Evolutionary conservation across 2,329 filamentous ascomycete genomes (phyloP).

Genomic region (Ophiostoma australiae): DNA sequence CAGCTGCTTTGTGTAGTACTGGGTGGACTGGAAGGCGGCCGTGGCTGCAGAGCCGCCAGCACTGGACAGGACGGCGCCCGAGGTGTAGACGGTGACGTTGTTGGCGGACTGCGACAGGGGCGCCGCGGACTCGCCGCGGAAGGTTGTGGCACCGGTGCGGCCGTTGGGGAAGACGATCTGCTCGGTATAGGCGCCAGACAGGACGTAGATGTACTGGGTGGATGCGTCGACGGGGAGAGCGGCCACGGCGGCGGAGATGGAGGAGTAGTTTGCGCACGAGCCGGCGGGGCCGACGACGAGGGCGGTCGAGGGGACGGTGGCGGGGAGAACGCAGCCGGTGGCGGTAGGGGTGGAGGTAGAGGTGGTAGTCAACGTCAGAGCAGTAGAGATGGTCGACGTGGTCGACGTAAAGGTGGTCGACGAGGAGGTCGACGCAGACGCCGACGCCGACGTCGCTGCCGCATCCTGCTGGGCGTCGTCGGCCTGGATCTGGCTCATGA

Average conservation of each 20-base stretch:
- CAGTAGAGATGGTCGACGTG: not conserved
- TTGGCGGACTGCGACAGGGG: constrained; percentile 37
- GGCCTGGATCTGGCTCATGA: constrained; percentile 10
- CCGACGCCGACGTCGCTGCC: constrained; percentile 3
- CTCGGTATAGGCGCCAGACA: constrained; percentile 40
- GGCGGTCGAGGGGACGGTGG: constrained; percentile 34
- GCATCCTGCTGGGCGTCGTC: constrained; percentile 27
- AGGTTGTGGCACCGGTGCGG: constrained; percentile 38
- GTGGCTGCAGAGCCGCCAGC: constrained; percentile 40
- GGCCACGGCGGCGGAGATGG: constrained; percentile 41
- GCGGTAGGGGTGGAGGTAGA: not conserved
- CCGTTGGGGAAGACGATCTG: constrained; percentile 37
- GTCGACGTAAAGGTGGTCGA: not conserved
- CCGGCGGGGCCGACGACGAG: constrained; percentile 19
- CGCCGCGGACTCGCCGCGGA: constrained; percentile 35
- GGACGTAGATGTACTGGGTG: constrained; percentile 39
- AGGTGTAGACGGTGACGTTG: constrained; percentile 36
- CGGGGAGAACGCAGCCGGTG: constrained; percentile 20
- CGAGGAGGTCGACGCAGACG: not conserved
- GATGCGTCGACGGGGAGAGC: constrained; percentile 41
- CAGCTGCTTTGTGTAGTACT: constrained; percentile 40
- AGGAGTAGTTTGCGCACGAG: constrained; percentile 34
- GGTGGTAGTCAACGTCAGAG: not conserved
- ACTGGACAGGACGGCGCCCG: constrained; percentile 38
- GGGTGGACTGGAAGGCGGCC: constrained; percentile 43